phyloP scores from a whole-genome alignment of 2,329 filamentous ascomycete genomes.

The Colletotrichum sp. region DNA sequence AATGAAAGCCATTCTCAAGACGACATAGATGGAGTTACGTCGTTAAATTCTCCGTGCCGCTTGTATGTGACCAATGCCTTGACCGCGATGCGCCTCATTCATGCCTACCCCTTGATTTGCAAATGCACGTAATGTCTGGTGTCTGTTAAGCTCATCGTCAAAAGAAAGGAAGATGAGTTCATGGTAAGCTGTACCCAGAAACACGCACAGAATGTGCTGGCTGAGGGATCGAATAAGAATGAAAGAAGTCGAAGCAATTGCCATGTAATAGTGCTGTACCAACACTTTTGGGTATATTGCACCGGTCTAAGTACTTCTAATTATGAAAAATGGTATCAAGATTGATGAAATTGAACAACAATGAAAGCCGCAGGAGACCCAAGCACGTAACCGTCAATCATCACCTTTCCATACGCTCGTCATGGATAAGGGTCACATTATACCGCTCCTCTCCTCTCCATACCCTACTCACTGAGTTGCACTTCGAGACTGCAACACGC shows the following conservation, averaged over 20 bases:
- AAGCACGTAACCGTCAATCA: background rate
- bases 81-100: background rate
- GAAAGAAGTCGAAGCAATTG: background rate
- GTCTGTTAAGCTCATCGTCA: background rate
- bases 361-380: background rate
- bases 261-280: background rate
- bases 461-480: slow-evolving; percentile 57
- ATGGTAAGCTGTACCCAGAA: background rate
- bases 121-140: background rate
- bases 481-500: slow-evolving; percentile 54
- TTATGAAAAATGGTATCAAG: background rate
- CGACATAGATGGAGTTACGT: background rate
- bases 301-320: background rate
- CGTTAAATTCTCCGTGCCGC: background rate
- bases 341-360: background rate
- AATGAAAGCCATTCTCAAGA: too few species aligned
- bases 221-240: background rate
- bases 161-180: background rate
- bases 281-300: background rate
- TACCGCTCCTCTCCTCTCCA: slow-evolving; percentile 62
- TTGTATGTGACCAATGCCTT: background rate
- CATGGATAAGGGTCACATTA: slow-evolving; percentile 62
- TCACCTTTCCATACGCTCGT: slow-evolving; percentile 63
- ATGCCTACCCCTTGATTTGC: background rate
- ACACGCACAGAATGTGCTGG: background rate